A percentile compares a stretch with the other conserved stretches of the same genome.
Evolutionary conservation across 2,329 filamentous ascomycete genomes (phyloP).

Genomic region (Clonostachys rhizophaga): DNA sequence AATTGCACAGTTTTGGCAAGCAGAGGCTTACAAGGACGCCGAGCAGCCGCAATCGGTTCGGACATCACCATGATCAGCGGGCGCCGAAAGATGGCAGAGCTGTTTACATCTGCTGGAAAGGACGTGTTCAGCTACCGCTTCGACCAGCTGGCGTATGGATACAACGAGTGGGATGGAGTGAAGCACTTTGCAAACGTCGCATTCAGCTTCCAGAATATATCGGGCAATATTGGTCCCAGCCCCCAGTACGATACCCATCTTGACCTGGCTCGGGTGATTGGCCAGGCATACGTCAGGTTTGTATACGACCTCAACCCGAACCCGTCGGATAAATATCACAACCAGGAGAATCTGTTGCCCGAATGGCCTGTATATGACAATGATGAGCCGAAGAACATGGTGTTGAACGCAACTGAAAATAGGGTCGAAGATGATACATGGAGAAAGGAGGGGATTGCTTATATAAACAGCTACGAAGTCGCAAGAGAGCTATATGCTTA

Average conservation of each 20-base stretch:
- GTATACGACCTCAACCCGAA: constrained; percentile 37
- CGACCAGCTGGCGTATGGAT: constrained; percentile 38
- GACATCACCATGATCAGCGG: constrained; percentile 44
- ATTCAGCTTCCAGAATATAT: constrained; percentile 46
- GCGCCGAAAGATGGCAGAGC: constrained; percentile 36
- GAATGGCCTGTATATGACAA: constrained; percentile 34
- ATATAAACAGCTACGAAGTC: background rate
- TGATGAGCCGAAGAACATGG: constrained; percentile 32
- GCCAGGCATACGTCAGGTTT: constrained; percentile 36
- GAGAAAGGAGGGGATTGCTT: background rate
- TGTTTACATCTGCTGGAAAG: constrained; percentile 23
- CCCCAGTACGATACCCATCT: constrained; percentile 31
- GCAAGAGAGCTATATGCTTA: background rate
- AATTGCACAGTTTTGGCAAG: background rate
- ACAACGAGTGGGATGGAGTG: constrained; percentile 29
- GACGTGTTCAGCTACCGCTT: constrained; percentile 44
- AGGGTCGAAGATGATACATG: constrained; percentile 26
- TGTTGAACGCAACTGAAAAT: constrained; percentile 34
- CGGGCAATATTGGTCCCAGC: constrained; percentile 36
- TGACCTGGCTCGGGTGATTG: constrained; percentile 25
- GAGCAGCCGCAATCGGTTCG: constrained; percentile 35
- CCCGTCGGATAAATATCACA: constrained; percentile 5
- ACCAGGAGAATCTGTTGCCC: constrained; percentile 18
- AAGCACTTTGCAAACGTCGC: constrained; percentile 44
- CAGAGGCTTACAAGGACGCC: constrained; percentile 36